Evolutionary conservation across 139 green algal genomes (phyloP), one percentile per base, ranked within the genome.

Genomic region (Chlorella sp.): DNA sequence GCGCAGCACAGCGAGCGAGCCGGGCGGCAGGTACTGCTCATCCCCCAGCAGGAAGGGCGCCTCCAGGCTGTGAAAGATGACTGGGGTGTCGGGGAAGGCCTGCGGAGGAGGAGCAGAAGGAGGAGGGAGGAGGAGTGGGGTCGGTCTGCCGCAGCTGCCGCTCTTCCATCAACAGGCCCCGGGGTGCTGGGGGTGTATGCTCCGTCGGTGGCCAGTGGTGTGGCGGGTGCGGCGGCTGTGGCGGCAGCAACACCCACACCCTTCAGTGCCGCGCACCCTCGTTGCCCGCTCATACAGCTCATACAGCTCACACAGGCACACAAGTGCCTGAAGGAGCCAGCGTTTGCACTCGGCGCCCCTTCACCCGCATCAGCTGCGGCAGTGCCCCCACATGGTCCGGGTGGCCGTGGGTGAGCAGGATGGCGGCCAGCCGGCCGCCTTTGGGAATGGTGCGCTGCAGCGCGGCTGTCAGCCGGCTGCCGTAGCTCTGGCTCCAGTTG

Each of bases 401-500:
- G 36, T 73, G 67, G 17, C n/a, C 67, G 67, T 44, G 34, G 16
- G 67, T 73, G n/a, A 73, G 34, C 67, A 73, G 67, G 7, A 73
- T 46, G 67, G 36, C 67, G 16, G 17, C 16, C 67, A 73, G 67
- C n/a, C 22, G 34, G 14, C 40, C 67, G n/a, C 67, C 67, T 14
- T 26, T 38, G 22, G 67, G 67, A 8, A 73, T 41, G 67, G 67
- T 30, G n/a, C 22, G 22, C 41, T 77, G 41, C 72, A 77, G 19
- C 26, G 41, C 72, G 1, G 41, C 38, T 19, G 38, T 9, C 72
- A 77, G 72, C 34, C 24, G 41, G 40, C 36, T 60, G 41, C 41
- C 41, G 41, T 77, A 77, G 9, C 34, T 36, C 72, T 77, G 72
- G 72, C 36, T 40, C 72, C 72, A 77, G 72, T 41, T 56, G 43